Percentiles rank a stretch among this genome's conserved stretches.
phyloP scores from a whole-genome alignment of 1,284 basidiomycete genomes.

The Cutaneotrichosporon sp. region DNA sequence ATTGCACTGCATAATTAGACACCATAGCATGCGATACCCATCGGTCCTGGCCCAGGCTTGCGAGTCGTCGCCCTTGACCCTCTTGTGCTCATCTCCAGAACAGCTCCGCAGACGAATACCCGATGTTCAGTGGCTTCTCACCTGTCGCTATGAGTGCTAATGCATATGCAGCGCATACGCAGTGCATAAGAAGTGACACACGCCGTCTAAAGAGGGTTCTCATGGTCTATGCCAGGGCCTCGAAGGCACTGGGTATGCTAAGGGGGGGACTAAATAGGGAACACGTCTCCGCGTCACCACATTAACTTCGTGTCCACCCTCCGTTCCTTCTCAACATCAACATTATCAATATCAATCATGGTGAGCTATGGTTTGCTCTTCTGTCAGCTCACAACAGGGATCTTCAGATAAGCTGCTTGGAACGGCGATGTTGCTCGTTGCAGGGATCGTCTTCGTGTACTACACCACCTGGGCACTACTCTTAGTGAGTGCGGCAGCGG shows the following conservation, averaged over 20 bases:
- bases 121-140: no score
- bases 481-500: conserved; percentile 67
- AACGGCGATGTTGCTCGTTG: conserved; percentile 69
- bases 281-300: no score
- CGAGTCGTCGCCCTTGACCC: no score
- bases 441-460: conserved; percentile 73
- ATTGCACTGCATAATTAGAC: conserved; percentile 2
- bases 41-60: no score
- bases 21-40: neutral
- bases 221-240: no score
- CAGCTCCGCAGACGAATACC: no score
- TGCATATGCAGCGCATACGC: no score
- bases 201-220: no score
- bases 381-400: conserved; percentile 53
- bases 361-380: neutral
- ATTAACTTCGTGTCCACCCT: neutral
- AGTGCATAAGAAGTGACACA: no score
- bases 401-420: conserved; percentile 76
- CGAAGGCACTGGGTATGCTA: no score
- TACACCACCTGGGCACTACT: conserved; percentile 88
- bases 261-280: neutral
- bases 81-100: no score
- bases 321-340: neutral
- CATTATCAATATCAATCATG: neutral
- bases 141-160: no score